Percentiles rank a stretch among this genome's conserved stretches.
These are phyloP conservation scores for Candida coleopterorum DNA, from an alignment of 805 yeast genomes.

Conservation along the genomic window DNA sequence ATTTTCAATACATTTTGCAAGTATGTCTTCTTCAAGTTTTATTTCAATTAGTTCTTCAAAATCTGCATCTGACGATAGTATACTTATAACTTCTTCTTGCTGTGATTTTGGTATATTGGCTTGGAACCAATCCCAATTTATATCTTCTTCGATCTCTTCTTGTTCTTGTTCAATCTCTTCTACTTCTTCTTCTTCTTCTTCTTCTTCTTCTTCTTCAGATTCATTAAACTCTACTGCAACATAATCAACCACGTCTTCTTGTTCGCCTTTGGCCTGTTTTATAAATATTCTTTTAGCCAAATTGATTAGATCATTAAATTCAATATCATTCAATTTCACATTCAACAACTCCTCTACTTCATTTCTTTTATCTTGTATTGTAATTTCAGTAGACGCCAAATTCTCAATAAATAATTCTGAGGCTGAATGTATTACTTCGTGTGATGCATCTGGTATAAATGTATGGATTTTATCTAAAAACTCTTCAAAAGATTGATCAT, in stretches of 20 bases:
- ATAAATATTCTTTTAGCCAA: slow-evolving; percentile 44
- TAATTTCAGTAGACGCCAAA: slow-evolving; percentile 42
- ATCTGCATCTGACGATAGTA: slow-evolving; percentile 34
- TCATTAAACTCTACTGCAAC: slow-evolving; percentile 24
- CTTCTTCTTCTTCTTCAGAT: slow-evolving; percentile 20
- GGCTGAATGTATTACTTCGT: slow-evolving; percentile 65
- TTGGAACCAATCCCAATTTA: slow-evolving; percentile 6
- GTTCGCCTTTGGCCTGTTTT: slow-evolving; percentile 35
- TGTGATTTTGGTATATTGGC: neutral
- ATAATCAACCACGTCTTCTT: slow-evolving; percentile 21
- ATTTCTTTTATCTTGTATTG: slow-evolving; percentile 42
- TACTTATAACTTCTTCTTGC: slow-evolving; percentile 22
- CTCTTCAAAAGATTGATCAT: slow-evolving; percentile 38
- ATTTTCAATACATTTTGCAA: slow-evolving; percentile 41
- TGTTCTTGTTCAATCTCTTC: slow-evolving; percentile 34
- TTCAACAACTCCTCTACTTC: slow-evolving; percentile 48
- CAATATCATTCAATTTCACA: slow-evolving; percentile 32
- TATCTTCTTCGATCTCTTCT: slow-evolving; percentile 8
- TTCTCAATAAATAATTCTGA: slow-evolving; percentile 60
- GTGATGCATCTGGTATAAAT: slow-evolving; percentile 69
- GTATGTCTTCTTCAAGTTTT: slow-evolving; percentile 44
- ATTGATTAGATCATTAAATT: slow-evolving; percentile 40
- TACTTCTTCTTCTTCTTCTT: slow-evolving; percentile 13
- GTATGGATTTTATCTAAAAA: slow-evolving; percentile 57
- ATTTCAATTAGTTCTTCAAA: slow-evolving; percentile 47